A percentile compares a stretch with the other conserved stretches of the same genome.
Evolutionary conservation across 345 rosid species (phyloP).

Genomic region (Hypericum perforatum): DNA sequence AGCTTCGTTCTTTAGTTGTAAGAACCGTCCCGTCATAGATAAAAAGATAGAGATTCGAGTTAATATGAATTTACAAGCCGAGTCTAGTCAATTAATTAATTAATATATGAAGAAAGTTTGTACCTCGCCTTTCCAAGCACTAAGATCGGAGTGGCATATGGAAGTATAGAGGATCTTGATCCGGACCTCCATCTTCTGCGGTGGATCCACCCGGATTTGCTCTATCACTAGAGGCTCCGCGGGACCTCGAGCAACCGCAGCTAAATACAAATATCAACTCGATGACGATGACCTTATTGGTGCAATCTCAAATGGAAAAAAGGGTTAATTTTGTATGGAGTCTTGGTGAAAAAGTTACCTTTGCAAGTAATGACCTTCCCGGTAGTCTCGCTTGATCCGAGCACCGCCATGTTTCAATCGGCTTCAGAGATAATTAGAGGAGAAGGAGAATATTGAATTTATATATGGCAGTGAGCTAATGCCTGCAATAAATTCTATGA

Average conservation of each 20-base stretch:
- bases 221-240: constrained; percentile 41
- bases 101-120: background rate
- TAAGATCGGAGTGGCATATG: constrained; percentile 61
- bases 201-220: constrained; percentile 55
- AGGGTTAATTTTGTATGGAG: background rate
- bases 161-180: constrained; percentile 49
- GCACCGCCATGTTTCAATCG: background rate
- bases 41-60: background rate
- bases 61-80: too few relatives aligned
- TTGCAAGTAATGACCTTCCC: constrained; percentile 32
- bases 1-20: constrained; percentile 38
- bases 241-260: constrained; percentile 56
- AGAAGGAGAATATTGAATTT: background rate
- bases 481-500: too few relatives aligned
- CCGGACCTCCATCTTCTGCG: constrained; percentile 52
- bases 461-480: background rate
- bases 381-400: constrained; percentile 14
- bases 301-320: background rate
- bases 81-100: too few relatives aligned
- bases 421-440: background rate
- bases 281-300: too few relatives aligned
- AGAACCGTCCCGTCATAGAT: background rate
- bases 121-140: constrained; percentile 57
- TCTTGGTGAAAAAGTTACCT: constrained; percentile 14
- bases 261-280: constrained; percentile 21